phyloP scores from a whole-genome alignment of 192 early-diverging fungal genomes.

The Radiomyces spectabilis region DNA sequence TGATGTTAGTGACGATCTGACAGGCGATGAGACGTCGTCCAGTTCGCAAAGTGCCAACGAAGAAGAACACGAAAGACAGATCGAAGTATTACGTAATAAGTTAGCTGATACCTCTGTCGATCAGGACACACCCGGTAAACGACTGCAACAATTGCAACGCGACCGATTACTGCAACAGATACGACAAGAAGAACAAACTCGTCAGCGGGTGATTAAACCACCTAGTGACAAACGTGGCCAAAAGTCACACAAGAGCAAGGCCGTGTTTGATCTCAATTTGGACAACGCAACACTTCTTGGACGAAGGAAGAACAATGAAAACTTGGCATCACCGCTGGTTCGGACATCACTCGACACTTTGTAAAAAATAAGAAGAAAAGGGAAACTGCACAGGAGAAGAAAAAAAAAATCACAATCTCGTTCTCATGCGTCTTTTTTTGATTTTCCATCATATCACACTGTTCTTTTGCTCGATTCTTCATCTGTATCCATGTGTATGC shows the following conservation, averaged over 20 bases:
- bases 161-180: background rate
- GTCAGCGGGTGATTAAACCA: background rate
- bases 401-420: no score
- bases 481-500: no score
- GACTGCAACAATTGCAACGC: background rate
- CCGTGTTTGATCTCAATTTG: constrained; percentile 17
- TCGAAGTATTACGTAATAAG: background rate
- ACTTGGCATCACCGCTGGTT: no score
- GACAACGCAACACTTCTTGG: constrained; percentile 17
- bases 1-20: constrained; percentile 3
- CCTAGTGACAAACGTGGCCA: background rate
- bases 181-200: background rate
- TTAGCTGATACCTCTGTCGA: background rate
- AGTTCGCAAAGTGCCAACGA: no score
- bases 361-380: no score
- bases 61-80: background rate
- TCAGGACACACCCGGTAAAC: constrained; percentile 1
- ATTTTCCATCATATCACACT: no score
- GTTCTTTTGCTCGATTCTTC: no score
- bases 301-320: constrained; percentile 14
- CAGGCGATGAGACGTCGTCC: no score
- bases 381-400: no score
- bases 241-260: no score
- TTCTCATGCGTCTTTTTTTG: no score
- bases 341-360: no score